Base-by-base conservation (phyloP, 208 protist species). In the Leishmania mexicana region DNA sequence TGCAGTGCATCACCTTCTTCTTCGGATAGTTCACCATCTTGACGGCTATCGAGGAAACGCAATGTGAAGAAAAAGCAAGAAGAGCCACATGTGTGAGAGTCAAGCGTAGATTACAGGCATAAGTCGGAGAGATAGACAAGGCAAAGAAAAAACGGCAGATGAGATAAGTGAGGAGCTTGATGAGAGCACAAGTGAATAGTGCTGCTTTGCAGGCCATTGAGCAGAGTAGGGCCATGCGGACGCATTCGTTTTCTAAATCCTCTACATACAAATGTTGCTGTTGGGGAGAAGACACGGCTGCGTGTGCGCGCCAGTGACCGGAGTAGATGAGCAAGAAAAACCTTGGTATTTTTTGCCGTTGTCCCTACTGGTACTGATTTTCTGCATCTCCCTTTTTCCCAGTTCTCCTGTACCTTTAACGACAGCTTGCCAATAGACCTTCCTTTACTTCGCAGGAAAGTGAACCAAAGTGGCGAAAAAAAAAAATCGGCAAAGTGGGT, bases 21-120 rank as follows among this genome's bases (percentile, higher is more conserved):
- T 98, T 98, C 53, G 96, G 96, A 83, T 93, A 98, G 90, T 97
- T 97, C 79, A 98, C 94, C 95, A 98, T 98, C 79, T 99, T 99
- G 74, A 98, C 98, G 96, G 99, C 99, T 82, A 31, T 77, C 28
- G 57, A 31, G 28, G 0, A 40, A 17, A 1, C 31, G 3, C 13
- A 54, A 19, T 54, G 65, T 45, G 45, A 15, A 40, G 53, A 15
- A 74, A 70, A 49, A 35, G 85, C 71, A 57, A 78, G 60, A 54
- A 76, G 49, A 81, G n/a, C 8, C 45, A 49, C 38, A 71, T 47
- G 40, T 31, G 38, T 49, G 65, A 28, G 38, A 49, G 24, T 15
- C 3, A 24, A 2, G 38, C 6, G 19, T 10, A 8, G 0, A 47
- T 71, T 47, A 45, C n/a, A 42, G 19, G 38, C 31, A n/a, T 6